Evolutionary conservation across 331 rosid genomes (phyloP).

Genomic region (Malus hybrid): DNA sequence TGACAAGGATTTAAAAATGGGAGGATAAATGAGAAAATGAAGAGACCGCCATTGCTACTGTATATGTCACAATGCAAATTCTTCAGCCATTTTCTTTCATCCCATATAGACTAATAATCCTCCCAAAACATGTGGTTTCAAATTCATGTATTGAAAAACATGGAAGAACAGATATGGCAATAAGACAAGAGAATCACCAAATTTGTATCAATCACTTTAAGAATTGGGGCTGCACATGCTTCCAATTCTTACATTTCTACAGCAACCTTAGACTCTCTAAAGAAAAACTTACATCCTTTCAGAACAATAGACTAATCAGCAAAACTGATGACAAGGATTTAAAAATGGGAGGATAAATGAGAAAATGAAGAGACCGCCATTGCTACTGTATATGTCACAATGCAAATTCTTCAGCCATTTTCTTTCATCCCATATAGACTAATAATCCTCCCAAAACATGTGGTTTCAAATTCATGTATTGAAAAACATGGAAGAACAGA

Average conservation of each 20-base stretch:
- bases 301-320: not conserved
- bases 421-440: not conserved
- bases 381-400: not conserved
- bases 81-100: not conserved
- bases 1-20: not conserved
- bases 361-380: not conserved
- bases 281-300: not conserved
- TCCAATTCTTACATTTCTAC: not conserved
- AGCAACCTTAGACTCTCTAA: not conserved
- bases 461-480: not conserved
- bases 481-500: not conserved
- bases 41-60: not conserved
- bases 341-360: not conserved
- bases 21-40: not conserved
- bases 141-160: not conserved
- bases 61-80: not conserved
- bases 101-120: not conserved
- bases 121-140: not conserved
- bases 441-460: not conserved
- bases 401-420: not conserved
- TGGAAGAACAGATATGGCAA: not conserved
- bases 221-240: not conserved
- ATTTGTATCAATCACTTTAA: too few species aligned
- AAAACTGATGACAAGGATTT: not conserved
- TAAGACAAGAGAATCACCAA: not conserved